Evolutionary conservation across 2,329 filamentous ascomycete species (phyloP), one percentile per base, ranked within the genome.

Genomic region (Fusarium haematococcum): DNA sequence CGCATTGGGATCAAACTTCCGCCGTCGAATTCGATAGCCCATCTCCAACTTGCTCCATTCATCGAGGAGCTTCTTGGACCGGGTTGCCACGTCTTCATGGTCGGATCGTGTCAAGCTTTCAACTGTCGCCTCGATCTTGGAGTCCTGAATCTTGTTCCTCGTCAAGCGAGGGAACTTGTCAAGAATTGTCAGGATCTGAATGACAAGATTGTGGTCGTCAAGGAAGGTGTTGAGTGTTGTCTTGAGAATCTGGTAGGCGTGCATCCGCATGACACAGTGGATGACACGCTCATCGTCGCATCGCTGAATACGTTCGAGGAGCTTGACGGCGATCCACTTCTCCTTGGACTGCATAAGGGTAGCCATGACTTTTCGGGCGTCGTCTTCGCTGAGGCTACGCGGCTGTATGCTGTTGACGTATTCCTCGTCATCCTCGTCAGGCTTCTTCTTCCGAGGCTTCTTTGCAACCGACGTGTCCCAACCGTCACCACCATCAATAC

Each of bases 261-360:
- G 97, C 93, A 98, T 97, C 79, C 94, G 94, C 80, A 98, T 94
- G 43, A 98, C 95, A 62, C 93, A 91, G 82, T 97, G 94, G 70
- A 94, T 91, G 65, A 98, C 94, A 73, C 91, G 91, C 79, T 98
- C 95, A 77, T 98, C 95, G 58, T 96, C 90, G 80, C 93, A 95
- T 45, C 90, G 89, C 83, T 98, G 94, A 71, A 99, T 95, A 62
- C 97, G 95, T 76, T 92, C 90, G 69, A 99, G 90, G 66, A 99
- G 87, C 84, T 98, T 98, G 84, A 98, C 95, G 4, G 94, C 95
- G 83, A 99, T 98, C 97, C 97, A 99, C 84, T 98, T 98, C 87
- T 99, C 97, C 84, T 98, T 97, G 88, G 95, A 98, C 83, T 98
- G 96, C 91, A 98, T 95, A 68, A 99, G 90, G 63, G 95, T 93